Base-by-base conservation (phyloP, 1,284 basidiomycete species). In the Phlebopus sp. region DNA sequence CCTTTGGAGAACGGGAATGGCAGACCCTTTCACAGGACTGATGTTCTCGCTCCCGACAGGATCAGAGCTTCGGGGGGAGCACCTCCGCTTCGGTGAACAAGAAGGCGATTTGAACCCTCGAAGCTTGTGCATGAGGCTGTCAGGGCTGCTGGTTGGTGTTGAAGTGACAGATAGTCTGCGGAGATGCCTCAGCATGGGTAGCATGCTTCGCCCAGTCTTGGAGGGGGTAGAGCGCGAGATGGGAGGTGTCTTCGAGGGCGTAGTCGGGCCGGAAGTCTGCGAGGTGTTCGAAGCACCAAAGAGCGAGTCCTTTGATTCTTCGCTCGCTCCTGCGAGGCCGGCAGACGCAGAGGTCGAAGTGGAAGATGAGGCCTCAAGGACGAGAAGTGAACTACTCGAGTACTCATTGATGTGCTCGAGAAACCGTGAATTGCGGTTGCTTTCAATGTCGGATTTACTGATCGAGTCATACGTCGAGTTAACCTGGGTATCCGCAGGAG, bases 251-350 rank as follows among this genome's bases (percentile, higher is more conserved):
- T 50, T 64, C 2, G 53, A 47, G 10, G 64, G 63, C 30, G 61
- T 63, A 11, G 52, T 44, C 0, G 61, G 64, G 1, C 49, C 47
- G 11, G 49, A 44, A 18, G 53, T 58, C 10, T 57, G 39, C 5
- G 55, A 60, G 2, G 62, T 61, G 36, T 45, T 56, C 13, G 51
- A 62, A 2, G 46, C 44, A 23, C 52, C 57, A 42, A 66, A 67
- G 11, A 66, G 59, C 11, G 62, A 61, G 36, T 62, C 63, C 18
- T 52, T 62, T 31, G 59, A 67, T 39, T 67, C 61, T 1, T 36
- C 55, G 10, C 17, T 37, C 9, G 18, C 23, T 21, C 47, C 29
- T 13, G 31, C 39, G 11, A 49, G 17, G 18, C 25, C 39, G 5
- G 39, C 23, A 0, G 60, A 60, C 2, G 37, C 30, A 1, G 49